phyloP scores from a whole-genome alignment of 2,329 filamentous ascomycete species.

The Sclerotinia minor region DNA sequence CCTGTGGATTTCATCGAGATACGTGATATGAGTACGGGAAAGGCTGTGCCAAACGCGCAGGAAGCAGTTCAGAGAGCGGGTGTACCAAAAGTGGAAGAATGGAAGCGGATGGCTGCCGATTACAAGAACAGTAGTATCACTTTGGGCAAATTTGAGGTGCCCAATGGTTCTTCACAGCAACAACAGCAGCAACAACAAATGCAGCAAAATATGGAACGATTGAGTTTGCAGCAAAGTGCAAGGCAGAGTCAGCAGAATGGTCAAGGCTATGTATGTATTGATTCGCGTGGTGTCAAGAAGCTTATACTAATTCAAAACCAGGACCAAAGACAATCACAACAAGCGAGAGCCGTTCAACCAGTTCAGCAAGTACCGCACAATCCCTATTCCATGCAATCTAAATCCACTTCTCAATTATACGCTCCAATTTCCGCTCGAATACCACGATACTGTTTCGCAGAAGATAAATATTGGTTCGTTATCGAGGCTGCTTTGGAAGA shows the following conservation, averaged over 20 bases:
- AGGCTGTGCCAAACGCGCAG: constrained; percentile 75
- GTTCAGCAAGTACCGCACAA: constrained; percentile 38
- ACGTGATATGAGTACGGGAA: constrained; percentile 85
- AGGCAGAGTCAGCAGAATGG: constrained; percentile 52
- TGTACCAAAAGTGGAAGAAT: constrained; percentile 93
- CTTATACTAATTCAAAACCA: constrained; percentile 25
- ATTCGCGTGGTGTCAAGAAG: background rate
- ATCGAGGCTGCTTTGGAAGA: constrained; percentile 91
- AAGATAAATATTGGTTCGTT: constrained; percentile 99
- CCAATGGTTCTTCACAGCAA: constrained; percentile 51
- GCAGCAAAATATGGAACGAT: constrained; percentile 71
- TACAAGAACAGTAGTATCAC: constrained; percentile 99
- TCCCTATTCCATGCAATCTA: constrained; percentile 42
- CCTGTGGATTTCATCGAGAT: constrained; percentile 97
- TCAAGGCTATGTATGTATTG: constrained; percentile 48
- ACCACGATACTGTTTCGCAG: constrained; percentile 90
- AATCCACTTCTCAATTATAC: constrained; percentile 57
- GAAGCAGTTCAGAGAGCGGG: constrained; percentile 86
- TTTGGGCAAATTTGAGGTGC: constrained; percentile 80
- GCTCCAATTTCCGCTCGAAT: constrained; percentile 83
- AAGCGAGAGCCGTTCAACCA: constrained; percentile 33
- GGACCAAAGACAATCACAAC: constrained; percentile 37
- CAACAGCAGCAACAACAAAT: constrained; percentile 61
- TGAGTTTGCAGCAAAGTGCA: constrained; percentile 68
- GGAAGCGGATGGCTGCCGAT: constrained; percentile 99